These are phyloP conservation scores for Roridomyces roridus DNA, from an alignment of 768 basidiomycete genomes.

Conservation along the genomic window DNA sequence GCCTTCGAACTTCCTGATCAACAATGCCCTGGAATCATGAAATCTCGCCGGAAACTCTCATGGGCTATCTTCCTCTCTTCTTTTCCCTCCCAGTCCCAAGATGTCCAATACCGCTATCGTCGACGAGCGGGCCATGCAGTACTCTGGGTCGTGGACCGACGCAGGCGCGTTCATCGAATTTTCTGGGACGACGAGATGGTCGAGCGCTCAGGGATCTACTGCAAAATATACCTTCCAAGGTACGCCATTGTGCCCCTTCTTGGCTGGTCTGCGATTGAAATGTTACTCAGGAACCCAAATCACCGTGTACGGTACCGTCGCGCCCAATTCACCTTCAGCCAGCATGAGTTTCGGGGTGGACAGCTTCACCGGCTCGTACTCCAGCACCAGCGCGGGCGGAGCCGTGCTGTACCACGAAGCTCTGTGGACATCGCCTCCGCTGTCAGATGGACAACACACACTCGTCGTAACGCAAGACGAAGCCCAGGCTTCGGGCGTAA, in stretches of 20 bases:
- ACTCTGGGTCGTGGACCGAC: not conserved
- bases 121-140: constrained; percentile 7
- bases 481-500: not conserved
- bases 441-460: not conserved
- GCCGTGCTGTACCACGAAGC: not conserved
- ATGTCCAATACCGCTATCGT: constrained; percentile 11
- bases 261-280: too few relatives aligned
- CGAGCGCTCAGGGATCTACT: not conserved
- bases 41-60: too few relatives aligned
- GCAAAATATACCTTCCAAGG: constrained; percentile 4
- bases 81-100: too few relatives aligned
- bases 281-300: constrained; percentile 3
- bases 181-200: not conserved
- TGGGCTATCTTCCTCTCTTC: too few relatives aligned
- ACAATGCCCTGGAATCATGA: too few relatives aligned
- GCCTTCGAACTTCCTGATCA: too few relatives aligned
- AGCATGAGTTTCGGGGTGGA: not conserved
- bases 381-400: not conserved
- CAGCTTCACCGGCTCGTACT: not conserved
- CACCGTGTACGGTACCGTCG: not conserved
- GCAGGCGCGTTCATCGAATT: not conserved
- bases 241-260: not conserved
- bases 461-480: constrained; percentile 3
- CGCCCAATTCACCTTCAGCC: not conserved
- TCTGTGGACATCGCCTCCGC: not conserved